Percentiles rank a stretch among this genome's conserved stretches.
These are phyloP conservation scores for Hypocreales sp. DNA, from an alignment of 2,329 filamentous ascomycete genomes.

Conservation along the genomic window DNA sequence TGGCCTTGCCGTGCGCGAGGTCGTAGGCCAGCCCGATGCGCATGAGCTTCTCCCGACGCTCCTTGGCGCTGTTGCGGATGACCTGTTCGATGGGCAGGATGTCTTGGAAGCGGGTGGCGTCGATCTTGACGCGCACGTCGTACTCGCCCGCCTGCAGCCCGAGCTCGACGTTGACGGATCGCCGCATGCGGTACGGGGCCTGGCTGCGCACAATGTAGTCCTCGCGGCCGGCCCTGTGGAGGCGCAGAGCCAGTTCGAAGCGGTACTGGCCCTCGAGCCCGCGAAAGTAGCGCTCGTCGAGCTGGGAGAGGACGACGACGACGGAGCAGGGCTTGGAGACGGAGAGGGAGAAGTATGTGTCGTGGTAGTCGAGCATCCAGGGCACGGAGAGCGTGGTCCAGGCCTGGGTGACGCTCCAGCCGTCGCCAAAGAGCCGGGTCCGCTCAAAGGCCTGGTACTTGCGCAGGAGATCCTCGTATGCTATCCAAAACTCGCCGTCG, in stretches of 20 bases:
- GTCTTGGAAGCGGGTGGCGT: constrained; percentile 41
- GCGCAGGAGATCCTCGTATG: constrained; percentile 40
- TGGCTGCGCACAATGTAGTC: constrained; percentile 41
- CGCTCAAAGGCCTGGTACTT: constrained; percentile 44
- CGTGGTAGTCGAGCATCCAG: constrained; percentile 39
- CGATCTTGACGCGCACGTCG: constrained; percentile 59
- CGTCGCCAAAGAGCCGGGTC: constrained; percentile 39
- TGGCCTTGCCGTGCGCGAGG: constrained; percentile 52
- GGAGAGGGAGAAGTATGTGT: constrained; percentile 34
- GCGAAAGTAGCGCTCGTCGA: constrained; percentile 41
- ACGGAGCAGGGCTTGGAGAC: constrained; percentile 32
- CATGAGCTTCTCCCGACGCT: constrained; percentile 54
- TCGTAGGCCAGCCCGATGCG: constrained; percentile 57
- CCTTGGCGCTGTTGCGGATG: constrained; percentile 46
- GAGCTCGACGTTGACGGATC: constrained; percentile 64
- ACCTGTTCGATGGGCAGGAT: constrained; percentile 46
- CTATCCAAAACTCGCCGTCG: constrained; percentile 52
- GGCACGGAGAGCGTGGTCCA: constrained; percentile 38
- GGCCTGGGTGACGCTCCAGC: constrained; percentile 32
- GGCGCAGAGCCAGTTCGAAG: constrained; percentile 36
- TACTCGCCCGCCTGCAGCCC: constrained; percentile 62
- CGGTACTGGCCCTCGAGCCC: constrained; percentile 40
- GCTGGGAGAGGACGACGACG: constrained; percentile 40
- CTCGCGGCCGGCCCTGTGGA: constrained; percentile 32
- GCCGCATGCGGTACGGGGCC: constrained; percentile 43